phyloP scores from a whole-genome alignment of 1,284 basidiomycete genomes.

The Polyporus tsugae region DNA sequence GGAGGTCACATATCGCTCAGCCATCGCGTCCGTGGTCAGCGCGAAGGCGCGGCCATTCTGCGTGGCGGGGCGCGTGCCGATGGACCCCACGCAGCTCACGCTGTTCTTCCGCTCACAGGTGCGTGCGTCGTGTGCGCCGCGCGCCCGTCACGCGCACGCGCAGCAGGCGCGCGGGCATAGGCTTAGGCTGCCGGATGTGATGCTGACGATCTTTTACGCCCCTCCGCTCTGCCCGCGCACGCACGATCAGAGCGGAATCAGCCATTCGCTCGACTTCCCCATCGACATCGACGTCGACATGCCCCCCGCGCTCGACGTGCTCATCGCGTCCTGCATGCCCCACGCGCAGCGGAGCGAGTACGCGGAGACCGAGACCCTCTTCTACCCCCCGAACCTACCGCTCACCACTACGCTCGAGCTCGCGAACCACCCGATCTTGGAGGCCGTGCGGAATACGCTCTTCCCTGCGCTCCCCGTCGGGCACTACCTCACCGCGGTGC shows the following conservation, averaged over 20 bases:
- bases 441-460: constrained; percentile 71
- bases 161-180: background rate
- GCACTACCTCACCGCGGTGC: constrained; percentile 70
- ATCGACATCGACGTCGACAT: constrained; percentile 78
- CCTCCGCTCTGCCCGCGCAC: background rate
- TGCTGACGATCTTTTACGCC: background rate
- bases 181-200: constrained; percentile 16
- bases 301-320: constrained; percentile 81
- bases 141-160: background rate
- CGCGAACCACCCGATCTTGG: constrained; percentile 80
- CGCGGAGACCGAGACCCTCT: constrained; percentile 66
- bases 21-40: constrained; percentile 62
- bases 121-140: constrained; percentile 33
- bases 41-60: constrained; percentile 71
- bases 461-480: constrained; percentile 74
- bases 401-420: constrained; percentile 79
- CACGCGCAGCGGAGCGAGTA: constrained; percentile 61
- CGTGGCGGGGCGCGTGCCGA: constrained; percentile 72
- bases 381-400: constrained; percentile 75
- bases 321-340: constrained; percentile 77
- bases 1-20: constrained; percentile 63
- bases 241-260: constrained; percentile 72
- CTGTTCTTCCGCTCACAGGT: constrained; percentile 85
- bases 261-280: constrained; percentile 82
- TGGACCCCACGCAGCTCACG: constrained; percentile 71